Conservation (phyloP, 768 basidiomycete species). For the Panaeolus papilionaceus region DNA sequence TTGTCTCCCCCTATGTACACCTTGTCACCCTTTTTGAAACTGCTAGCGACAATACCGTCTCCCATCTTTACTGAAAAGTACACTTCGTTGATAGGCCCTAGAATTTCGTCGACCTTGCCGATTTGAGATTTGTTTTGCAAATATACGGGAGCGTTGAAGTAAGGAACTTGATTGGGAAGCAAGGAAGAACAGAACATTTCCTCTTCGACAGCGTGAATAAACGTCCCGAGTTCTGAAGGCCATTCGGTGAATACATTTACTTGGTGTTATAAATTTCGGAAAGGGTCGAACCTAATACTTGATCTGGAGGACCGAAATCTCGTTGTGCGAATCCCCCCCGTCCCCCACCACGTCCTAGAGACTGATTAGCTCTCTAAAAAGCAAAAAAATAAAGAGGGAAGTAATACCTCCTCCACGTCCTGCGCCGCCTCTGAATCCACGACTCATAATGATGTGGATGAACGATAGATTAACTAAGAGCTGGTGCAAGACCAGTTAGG, state of each 20-base stretch:
- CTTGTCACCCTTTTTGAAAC: slow-evolving; percentile 98
- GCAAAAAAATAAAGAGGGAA: neutral
- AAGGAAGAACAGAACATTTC: slow-evolving; percentile 96
- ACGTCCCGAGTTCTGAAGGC: slow-evolving; percentile 83
- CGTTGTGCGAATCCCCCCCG: slow-evolving; percentile 76
- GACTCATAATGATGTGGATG: slow-evolving; percentile 19
- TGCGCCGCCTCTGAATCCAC: slow-evolving; percentile 22
- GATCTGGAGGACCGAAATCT: slow-evolving; percentile 80
- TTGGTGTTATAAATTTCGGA: neutral
- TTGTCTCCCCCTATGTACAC: slow-evolving; percentile 99
- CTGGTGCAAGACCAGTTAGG: neutral
- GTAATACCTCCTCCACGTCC: slow-evolving; percentile 21
- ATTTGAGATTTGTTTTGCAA: slow-evolving; percentile 95
- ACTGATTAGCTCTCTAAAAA: neutral
- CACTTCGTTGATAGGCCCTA: slow-evolving; percentile 99
- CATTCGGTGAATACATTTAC: slow-evolving; percentile 10
- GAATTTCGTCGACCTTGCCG: slow-evolving; percentile 98
- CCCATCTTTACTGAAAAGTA: slow-evolving; percentile 98
- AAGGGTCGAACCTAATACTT: slow-evolving; percentile 63
- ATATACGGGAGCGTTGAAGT: slow-evolving; percentile 99
- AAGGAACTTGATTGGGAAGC: slow-evolving; percentile 91
- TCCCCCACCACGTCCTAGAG: slow-evolving; percentile 64
- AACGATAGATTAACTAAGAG: slow-evolving; percentile 2
- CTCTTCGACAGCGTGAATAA: slow-evolving; percentile 95
- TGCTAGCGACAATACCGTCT: slow-evolving; percentile 92